Base-by-base conservation (phyloP, 2,329 filamentous ascomycete species). In the Ceratocystis diversiconidia region DNA sequence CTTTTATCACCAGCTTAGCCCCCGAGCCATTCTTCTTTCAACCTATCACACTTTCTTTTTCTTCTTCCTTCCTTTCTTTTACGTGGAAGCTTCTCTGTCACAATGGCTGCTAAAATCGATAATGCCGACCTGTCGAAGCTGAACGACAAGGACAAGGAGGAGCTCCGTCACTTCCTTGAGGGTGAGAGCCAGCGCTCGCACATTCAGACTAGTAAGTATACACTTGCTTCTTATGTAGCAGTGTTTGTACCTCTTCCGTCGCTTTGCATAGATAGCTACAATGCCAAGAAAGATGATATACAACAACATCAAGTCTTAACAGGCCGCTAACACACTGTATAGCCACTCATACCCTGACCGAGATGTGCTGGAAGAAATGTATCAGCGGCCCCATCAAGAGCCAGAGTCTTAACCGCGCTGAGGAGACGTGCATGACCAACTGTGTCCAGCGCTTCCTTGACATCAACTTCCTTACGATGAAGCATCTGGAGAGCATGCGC, bases 311-410 rank as follows among this genome's bases (percentile, higher is more conserved):
- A 15, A 52, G 48, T 36, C 15, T 32, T 36, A 4, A 5, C 28
- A 32, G 7, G 55, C 15, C 30, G 17, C 12, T 36, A 36, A 30
- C 41, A 44, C 43, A 32, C 12, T 36, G 19, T 46, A 41, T 68
- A 84, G 81, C 79, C 73, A 80, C 81, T 12, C 81, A 84, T 72
- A 75, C 73, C 69, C 72, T 85, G 64, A 83, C 80, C 55, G 88
- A 94, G 72, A 83, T 88, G 68, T 99, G 94, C 83, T 99, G 92
- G 86, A 90, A 86, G 74, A 97, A 96, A 79, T 99, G 94, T 80
- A 80, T 96, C 68, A 87, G 88, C 7, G 80, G 85, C 64, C 81
- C 80, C 66, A 87, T 96, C 74, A 85, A 86, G 70, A 82, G 80
- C 68, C 83, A 85, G 32, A 83, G 85, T 71, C 79, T 99, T 70